Base-by-base conservation (phyloP, 768 basidiomycete genomes). In the Lactarius trivialis region DNA sequence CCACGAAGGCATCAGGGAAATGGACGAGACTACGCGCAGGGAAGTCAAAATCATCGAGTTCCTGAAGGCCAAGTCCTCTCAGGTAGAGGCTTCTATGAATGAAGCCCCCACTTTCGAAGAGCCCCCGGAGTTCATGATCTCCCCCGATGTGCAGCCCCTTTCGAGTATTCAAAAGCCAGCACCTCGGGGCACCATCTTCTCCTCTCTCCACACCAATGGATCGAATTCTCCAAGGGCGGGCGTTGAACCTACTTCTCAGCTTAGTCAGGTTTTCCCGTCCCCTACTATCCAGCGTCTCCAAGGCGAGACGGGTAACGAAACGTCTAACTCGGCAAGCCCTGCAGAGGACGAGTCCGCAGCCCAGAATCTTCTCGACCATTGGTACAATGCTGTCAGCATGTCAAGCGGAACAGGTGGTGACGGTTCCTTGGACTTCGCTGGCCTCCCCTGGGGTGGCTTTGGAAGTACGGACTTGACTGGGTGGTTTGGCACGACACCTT, bases 11-110 rank as follows among this genome's bases (percentile, higher is more conserved):
- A 67, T 74, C 33, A 76, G 81, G 60, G 89, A 91, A 64, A 81
- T 89, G 76, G 89, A 91, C 71, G 88, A 89, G 67, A 92, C 90
- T 2, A 93, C 90, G 7, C 81, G 84, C 39, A 75, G 91, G 69
- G 91, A 93, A 68, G 77, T 93, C 68, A 90, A 85, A 70, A 93
- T 89, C 26, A 91, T 93, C 65, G 87, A 91, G 73, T 91, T 92
- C 67, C 71, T 93, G 63, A 87, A 86, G 74, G 77, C 70, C 55
- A 89, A 88, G 68, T 84, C 86, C 12, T 82, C 82, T 19, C 83
- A 86, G 68, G 55, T 65, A 55, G 68, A 71, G 50, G 56, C 58
- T 56, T 41, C 56, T 55, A 45, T 70, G 58, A 37, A 65, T 52
- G 43, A 62, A 45, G 9, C 21, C 4, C 19, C 64, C 49, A 7